phyloP scores from a whole-genome alignment of 148 eudicot species.

The Rheum nobile region DNA sequence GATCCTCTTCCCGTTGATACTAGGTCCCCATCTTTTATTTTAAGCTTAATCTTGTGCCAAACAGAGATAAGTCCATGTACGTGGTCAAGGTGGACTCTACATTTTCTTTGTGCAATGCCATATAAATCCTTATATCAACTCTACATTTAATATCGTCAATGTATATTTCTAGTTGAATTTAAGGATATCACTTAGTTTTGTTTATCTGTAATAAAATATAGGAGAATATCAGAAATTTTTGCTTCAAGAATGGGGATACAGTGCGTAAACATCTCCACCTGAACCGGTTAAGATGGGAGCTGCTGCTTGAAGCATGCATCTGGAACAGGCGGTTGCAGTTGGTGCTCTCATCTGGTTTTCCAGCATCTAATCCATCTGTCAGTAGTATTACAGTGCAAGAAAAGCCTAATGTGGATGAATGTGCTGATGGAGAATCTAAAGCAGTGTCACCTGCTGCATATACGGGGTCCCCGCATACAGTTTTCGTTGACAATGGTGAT shows the following conservation, averaged over 20 bases:
- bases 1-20: neutral
- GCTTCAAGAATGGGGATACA: slow-evolving; percentile 27
- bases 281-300: slow-evolving; percentile 54
- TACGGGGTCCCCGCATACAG: neutral
- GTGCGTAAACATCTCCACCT: slow-evolving; percentile 44
- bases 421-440: slow-evolving; percentile 14
- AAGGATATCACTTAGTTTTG: neutral
- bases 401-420: slow-evolving; percentile 5
- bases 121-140: neutral
- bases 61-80: neutral
- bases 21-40: neutral
- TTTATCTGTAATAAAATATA: slow-evolving; percentile 13
- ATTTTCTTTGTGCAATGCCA: neutral
- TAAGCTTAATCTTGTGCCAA: neutral
- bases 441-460: neutral
- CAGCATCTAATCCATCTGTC: slow-evolving; percentile 10
- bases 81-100: neutral
- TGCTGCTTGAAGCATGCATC: slow-evolving; percentile 57
- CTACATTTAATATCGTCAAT: neutral
- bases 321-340: slow-evolving; percentile 72
- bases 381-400: neutral
- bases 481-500: neutral
- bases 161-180: neutral
- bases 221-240: slow-evolving; percentile 39
- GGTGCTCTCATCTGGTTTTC: slow-evolving; percentile 44